Conservation (phyloP, 2,329 filamentous ascomycete species). For the Hypoxylon sp. region DNA sequence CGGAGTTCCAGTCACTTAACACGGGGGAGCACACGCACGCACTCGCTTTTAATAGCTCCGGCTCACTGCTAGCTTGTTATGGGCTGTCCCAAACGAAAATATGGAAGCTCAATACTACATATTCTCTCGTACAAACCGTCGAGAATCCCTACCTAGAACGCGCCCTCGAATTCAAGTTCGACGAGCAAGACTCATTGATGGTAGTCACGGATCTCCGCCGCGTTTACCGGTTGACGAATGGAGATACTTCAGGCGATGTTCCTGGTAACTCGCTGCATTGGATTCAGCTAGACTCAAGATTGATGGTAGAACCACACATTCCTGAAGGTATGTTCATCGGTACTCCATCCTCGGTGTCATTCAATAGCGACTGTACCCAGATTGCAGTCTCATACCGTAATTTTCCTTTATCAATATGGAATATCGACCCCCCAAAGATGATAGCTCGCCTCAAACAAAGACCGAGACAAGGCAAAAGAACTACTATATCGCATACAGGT, state of each 20-base stretch:
- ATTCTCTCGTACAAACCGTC: background rate
- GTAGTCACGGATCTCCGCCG: background rate
- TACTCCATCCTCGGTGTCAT: constrained; percentile 31
- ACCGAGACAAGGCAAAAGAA: constrained; percentile 17
- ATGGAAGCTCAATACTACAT: background rate
- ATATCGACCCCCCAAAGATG: constrained; percentile 38
- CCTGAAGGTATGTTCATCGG: constrained; percentile 29
- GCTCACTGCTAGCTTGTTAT: background rate
- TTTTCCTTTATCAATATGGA: constrained; percentile 40
- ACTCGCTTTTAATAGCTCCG: background rate
- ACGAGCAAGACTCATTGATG: background rate
- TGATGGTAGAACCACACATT: constrained; percentile 32
- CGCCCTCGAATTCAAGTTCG: background rate
- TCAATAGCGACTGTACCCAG: constrained; percentile 39
- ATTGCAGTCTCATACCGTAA: constrained; percentile 35
- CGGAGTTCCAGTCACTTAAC: background rate
- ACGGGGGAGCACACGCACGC: background rate
- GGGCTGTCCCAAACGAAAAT: background rate
- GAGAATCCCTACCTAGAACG: background rate
- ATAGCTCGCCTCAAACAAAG: constrained; percentile 36
- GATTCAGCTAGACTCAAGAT: background rate
- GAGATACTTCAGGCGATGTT: background rate
- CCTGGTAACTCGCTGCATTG: background rate
- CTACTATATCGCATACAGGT: constrained; percentile 24
- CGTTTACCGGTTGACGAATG: background rate